Percentiles rank a stretch among this genome's conserved stretches.
Conservation (phyloP, 2,329 filamentous ascomycete species). For the Chaetoscypha palmicola region DNA sequence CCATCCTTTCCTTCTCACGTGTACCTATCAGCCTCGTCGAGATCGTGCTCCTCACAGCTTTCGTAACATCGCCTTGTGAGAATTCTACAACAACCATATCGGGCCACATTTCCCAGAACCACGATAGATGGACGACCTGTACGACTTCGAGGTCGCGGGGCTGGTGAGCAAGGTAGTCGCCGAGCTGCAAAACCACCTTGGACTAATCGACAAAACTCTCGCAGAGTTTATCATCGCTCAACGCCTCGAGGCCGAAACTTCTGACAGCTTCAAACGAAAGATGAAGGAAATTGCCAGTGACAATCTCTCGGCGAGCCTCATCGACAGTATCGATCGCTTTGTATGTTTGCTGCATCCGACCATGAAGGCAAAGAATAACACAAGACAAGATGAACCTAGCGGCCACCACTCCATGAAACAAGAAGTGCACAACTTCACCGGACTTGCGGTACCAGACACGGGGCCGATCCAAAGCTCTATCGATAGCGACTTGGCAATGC, state of each 20-base stretch:
- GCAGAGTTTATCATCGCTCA: conserved; percentile 95
- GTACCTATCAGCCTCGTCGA: neutral
- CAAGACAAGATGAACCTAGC: conserved; percentile 32
- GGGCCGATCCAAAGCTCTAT: conserved; percentile 59
- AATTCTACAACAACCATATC: neutral
- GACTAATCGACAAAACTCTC: conserved; percentile 85
- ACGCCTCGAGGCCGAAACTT: conserved; percentile 64
- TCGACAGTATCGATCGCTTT: conserved; percentile 85
- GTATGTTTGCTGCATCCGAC: conserved; percentile 86
- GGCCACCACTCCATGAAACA: conserved; percentile 48
- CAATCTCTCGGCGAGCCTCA: conserved; percentile 74
- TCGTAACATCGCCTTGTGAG: neutral
- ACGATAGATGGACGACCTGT: conserved; percentile 52
- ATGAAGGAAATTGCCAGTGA: conserved; percentile 65
- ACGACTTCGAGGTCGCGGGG: conserved; percentile 83
- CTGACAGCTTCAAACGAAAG: conserved; percentile 67
- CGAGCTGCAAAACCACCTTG: conserved; percentile 88
- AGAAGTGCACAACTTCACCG: conserved; percentile 81
- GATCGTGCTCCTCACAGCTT: neutral
- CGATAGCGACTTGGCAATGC: conserved; percentile 84
- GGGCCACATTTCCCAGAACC: neutral
- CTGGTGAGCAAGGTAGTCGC: conserved; percentile 91
- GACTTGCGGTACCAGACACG: conserved; percentile 78
- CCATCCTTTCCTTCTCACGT: neutral
- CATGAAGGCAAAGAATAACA: conserved; percentile 56